Evolutionary conservation across 345 rosid genomes (phyloP), one percentile per base, ranked within the genome.

Genomic region (Populus euphratica): DNA sequence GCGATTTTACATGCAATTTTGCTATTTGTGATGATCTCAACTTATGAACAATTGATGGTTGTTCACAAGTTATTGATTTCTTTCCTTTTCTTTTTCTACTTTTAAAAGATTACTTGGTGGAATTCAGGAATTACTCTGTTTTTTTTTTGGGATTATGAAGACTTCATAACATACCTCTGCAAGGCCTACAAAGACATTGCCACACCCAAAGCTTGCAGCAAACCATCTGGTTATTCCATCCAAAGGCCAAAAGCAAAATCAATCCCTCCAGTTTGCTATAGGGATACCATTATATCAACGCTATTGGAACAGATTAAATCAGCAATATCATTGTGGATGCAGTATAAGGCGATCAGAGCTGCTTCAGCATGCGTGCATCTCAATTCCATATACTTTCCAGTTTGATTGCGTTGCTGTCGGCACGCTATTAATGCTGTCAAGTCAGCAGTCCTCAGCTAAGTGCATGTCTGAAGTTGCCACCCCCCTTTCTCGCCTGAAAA

Each of bases 91-190:
- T 18, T 52, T 52, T 18, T 52, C 6, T 41, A 10, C 44, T 52
- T 2, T 6, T 35, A 39, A 17, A 71, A 70, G 49, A 29, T 70
- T 69, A 18, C 71, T 39, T 1, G 23, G 43, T 69, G 39, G 66
- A 36, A 35, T 69, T 59, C 27, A 49, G 23, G n/a, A 52, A 52
- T 52, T 18, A 6, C 59, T 52, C n/a, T 52, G 23, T 18, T 52
- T 2, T 49, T 72, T 72, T 25, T 76, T 67, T 80, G 92, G 98
- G 97, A 93, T 78, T 93, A 95, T 38, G 94, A 89, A 77, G 85
- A 92, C 82, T 88, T 85, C 78, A 66, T 91, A 82, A 90, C 86
- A 86, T 95, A 91, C 86, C 85, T 95, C 81, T 95, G 99, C 83
- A 82, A 86, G 80, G 96, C 92, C 50, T 93, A 93, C 75, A 81